These are phyloP conservation scores for Craterostigma plantagineum DNA, from an alignment of 257 asterid species.

Conservation along the genomic window DNA sequence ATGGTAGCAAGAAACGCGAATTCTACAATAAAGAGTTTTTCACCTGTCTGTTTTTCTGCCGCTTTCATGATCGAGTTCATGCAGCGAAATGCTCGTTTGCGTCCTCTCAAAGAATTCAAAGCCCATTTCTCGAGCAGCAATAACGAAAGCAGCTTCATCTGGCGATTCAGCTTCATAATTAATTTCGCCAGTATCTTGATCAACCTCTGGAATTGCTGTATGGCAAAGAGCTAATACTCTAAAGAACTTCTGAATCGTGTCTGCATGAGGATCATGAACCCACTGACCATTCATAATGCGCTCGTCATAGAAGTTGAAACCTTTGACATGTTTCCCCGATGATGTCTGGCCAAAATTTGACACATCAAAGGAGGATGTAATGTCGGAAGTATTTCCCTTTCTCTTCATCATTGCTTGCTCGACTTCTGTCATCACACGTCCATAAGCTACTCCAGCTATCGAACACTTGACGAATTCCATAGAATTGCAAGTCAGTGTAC, in stretches of 20 bases:
- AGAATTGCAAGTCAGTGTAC: slow-evolving; percentile 85
- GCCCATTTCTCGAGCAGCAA: slow-evolving; percentile 90
- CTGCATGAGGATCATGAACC: slow-evolving; percentile 47
- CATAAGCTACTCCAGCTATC: slow-evolving; percentile 68
- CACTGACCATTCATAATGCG: slow-evolving; percentile 81
- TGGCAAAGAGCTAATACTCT: slow-evolving; percentile 82
- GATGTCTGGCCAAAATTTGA: slow-evolving; percentile 8
- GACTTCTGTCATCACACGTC: slow-evolving; percentile 85
- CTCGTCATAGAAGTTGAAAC: slow-evolving; percentile 77
- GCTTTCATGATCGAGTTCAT: slow-evolving; percentile 46
- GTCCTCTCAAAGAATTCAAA: slow-evolving; percentile 73
- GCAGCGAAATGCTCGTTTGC: slow-evolving; percentile 63
- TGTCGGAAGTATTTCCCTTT: slow-evolving; percentile 29
- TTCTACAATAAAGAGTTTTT: background rate
- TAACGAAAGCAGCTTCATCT: slow-evolving; percentile 92
- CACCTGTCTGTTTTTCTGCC: slow-evolving; percentile 56
- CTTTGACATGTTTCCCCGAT: slow-evolving; percentile 34
- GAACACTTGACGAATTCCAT: slow-evolving; percentile 96
- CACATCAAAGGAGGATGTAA: slow-evolving; percentile 10
- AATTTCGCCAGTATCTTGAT: slow-evolving; percentile 41
- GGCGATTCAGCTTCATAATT: slow-evolving; percentile 96
- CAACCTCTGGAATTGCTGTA: slow-evolving; percentile 81
- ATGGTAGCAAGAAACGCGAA: background rate
- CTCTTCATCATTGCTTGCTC: slow-evolving; percentile 62
- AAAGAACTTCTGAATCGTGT: slow-evolving; percentile 58